Evolutionary conservation across 108 stramenopile genomes (phyloP).

Genomic region (Pseudonitzschia delicatissima): DNA sequence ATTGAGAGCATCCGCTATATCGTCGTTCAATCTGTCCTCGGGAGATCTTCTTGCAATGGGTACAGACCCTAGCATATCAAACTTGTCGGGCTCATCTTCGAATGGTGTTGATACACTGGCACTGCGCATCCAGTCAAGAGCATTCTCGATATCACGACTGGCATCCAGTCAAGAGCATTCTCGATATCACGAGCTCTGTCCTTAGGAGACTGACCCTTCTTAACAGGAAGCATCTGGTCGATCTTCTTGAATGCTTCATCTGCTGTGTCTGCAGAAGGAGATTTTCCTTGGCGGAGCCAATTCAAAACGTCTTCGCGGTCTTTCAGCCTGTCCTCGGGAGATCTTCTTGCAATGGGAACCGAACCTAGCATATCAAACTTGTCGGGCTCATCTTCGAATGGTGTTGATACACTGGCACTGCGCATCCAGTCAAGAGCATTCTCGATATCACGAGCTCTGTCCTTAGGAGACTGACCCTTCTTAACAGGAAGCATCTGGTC

Average conservation of each 20-base stretch:
- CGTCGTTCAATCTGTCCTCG: conserved; percentile 16
- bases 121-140: conserved; percentile 23
- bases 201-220: conserved; percentile 6
- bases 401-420: neutral
- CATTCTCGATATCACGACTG: conserved; percentile 26
- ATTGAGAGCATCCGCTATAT: conserved; percentile 4
- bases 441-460: conserved; percentile 27
- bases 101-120: neutral
- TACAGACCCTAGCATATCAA: conserved; percentile 6
- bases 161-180: conserved; percentile 33
- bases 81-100: neutral
- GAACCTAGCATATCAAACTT: conserved; percentile 6
- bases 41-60: conserved; percentile 5
- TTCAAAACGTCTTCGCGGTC: conserved; percentile 28
- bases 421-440: conserved; percentile 37
- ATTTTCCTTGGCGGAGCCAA: conserved; percentile 22
- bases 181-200: conserved; percentile 27
- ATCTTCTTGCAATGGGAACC: conserved; percentile 7
- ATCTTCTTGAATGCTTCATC: conserved; percentile 19
- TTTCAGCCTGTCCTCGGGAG: conserved; percentile 17
- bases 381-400: conserved; percentile 2
- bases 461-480: conserved; percentile 18
- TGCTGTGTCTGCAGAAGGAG: neutral
- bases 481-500: conserved; percentile 24
- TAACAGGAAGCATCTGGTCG: conserved; percentile 25